phyloP scores from a whole-genome alignment of 176 grass and related monocot species.

The Oryza meridionalis region DNA sequence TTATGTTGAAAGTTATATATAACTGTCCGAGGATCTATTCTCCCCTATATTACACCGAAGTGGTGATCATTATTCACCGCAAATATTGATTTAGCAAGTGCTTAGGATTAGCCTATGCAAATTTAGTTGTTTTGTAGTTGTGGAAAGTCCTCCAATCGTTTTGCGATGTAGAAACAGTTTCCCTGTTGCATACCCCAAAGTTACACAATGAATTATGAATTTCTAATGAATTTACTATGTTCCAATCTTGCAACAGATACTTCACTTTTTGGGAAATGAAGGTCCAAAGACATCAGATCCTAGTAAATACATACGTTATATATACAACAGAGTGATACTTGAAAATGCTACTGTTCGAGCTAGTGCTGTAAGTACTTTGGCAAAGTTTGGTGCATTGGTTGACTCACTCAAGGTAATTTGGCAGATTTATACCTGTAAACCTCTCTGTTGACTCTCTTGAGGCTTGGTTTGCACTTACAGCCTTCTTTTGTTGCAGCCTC shows the following conservation, averaged over 20 bases:
- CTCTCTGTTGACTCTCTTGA: background rate
- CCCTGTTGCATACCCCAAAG: background rate
- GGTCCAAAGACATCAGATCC: conserved; percentile 95
- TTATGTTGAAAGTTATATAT: conserved; percentile 22
- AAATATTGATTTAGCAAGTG: conserved; percentile 7
- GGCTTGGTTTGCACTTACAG: conserved; percentile 4
- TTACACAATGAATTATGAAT: conserved; percentile 8
- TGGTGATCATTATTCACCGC: background rate
- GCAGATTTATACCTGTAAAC: background rate
- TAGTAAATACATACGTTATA: conserved; percentile 98
- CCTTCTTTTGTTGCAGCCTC: conserved; percentile 73
- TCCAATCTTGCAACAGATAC: conserved; percentile 60
- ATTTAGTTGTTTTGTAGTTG: background rate
- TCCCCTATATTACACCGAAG: background rate
- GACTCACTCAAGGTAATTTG: conserved; percentile 86
- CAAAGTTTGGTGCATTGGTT: conserved; percentile 92
- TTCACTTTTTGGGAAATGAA: conserved; percentile 99
- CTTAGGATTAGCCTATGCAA: background rate
- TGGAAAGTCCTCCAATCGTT: background rate
- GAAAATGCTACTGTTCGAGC: conserved; percentile 99
- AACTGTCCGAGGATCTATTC: conserved; percentile 14
- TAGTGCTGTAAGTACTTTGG: conserved; percentile 94
- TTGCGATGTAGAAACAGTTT: background rate
- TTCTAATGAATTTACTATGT: conserved; percentile 33
- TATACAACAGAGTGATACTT: conserved; percentile 98